Percentiles rank a stretch among this genome's conserved stretches.
Conservation (phyloP, 257 asterid genomes). For the Solanum pennellii region DNA sequence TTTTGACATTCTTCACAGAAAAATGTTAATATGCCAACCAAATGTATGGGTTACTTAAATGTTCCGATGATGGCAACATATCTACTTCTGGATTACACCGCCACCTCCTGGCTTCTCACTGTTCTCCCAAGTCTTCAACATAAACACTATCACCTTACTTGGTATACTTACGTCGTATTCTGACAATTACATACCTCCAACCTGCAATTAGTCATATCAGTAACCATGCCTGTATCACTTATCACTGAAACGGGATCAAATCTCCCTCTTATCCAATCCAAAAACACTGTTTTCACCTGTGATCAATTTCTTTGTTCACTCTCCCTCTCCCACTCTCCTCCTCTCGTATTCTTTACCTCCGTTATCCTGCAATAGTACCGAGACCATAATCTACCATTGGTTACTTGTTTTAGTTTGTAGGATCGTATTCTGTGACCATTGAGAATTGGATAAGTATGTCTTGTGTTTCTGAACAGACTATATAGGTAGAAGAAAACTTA, state of each 20-base stretch:
- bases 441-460: not conserved
- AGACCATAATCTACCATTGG: not conserved
- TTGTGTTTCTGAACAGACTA: not conserved
- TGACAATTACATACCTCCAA: not conserved
- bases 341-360: not conserved
- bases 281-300: not conserved
- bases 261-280: not conserved
- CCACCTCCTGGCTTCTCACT: not conserved
- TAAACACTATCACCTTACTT: not conserved
- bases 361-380: not conserved
- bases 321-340: not conserved
- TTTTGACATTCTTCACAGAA: not conserved
- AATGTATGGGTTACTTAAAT: not conserved
- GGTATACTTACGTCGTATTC: not conserved
- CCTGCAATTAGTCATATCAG: not conserved
- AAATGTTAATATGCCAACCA: not conserved
- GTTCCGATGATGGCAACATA: not conserved
- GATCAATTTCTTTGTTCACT: not conserved
- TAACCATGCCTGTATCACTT: not conserved
- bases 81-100: not conserved
- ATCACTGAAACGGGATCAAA: not conserved
- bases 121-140: not conserved
- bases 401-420: not conserved
- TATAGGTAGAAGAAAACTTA: not conserved
- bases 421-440: not conserved